These are phyloP conservation scores for Alliaria petiolata DNA, from an alignment of 345 rosid species.

Conservation along the genomic window DNA sequence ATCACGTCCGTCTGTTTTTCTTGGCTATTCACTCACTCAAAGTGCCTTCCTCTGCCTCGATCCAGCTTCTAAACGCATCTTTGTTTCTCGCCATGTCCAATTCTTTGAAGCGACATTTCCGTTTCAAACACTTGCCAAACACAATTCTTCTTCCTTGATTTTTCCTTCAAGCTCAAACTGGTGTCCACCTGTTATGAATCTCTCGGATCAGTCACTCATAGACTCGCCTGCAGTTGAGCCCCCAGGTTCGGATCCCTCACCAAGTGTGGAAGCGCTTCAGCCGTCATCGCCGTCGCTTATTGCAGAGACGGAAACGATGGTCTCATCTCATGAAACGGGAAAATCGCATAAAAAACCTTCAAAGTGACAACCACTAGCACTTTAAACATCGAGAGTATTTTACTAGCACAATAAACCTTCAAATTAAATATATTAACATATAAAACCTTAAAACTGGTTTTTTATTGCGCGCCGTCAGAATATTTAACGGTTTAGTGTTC, in stretches of 20 bases:
- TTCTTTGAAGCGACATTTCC: not conserved
- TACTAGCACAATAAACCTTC: too few species aligned
- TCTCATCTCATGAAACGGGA: too few species aligned
- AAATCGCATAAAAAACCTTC: too few species aligned
- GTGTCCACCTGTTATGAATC: not conserved
- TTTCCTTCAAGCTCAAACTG: not conserved
- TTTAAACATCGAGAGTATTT: too few species aligned
- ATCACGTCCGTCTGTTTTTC: not conserved
- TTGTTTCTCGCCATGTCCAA: not conserved
- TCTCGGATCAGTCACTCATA: not conserved
- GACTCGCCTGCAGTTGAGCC: not conserved
- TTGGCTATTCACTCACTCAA: not conserved
- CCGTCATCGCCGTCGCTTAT: rapidly evolving
- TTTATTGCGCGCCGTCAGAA: too few species aligned
- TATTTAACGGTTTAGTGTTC: too few species aligned
- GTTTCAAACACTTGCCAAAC: not conserved
- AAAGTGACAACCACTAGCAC: too few species aligned
- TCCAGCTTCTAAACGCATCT: not conserved
- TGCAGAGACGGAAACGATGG: too few species aligned
- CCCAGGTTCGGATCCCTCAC: not conserved
- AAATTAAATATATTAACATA: too few species aligned
- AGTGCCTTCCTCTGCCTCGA: not conserved
- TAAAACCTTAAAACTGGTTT: too few species aligned
- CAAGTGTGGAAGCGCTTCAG: rapidly evolving
- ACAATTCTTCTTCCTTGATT: not conserved